These are phyloP conservation scores for Suillus sp. DNA, from an alignment of 768 basidiomycete genomes.

Conservation along the genomic window DNA sequence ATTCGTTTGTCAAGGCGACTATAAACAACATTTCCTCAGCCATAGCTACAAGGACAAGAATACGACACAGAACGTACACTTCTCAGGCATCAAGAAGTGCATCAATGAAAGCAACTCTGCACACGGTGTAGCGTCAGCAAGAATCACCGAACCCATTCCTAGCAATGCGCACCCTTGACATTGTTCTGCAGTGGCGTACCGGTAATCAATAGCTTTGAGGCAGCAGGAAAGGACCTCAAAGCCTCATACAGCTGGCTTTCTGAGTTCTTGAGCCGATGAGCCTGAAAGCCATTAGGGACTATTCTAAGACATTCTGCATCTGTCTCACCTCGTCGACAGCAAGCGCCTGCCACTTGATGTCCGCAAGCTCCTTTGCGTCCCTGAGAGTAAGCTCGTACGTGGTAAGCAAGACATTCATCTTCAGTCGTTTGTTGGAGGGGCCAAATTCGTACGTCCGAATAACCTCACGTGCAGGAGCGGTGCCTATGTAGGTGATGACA, in stretches of 20 bases:
- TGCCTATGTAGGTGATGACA: conserved; percentile 96
- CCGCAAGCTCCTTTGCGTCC: conserved; percentile 83
- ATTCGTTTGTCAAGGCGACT: conserved; percentile 94
- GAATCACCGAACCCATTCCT: conserved; percentile 1
- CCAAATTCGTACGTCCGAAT: conserved; percentile 95
- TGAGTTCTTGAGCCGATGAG: conserved; percentile 97
- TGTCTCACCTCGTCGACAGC: conserved; percentile 88
- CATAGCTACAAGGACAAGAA: neutral
- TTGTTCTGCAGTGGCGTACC: conserved; percentile 99
- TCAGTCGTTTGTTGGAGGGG: conserved; percentile 80
- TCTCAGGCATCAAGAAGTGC: conserved; percentile 99
- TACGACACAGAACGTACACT: conserved; percentile 59
- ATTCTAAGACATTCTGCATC: conserved; percentile 2
- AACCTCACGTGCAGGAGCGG: conserved; percentile 81
- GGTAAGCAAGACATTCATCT: conserved; percentile 96
- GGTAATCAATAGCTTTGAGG: conserved; percentile 94
- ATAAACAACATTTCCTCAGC: conserved; percentile 19
- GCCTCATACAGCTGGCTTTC: conserved; percentile 98
- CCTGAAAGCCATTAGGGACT: conserved; percentile 46
- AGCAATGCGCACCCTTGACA: conserved; percentile 75
- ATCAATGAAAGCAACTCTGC: conserved; percentile 92
- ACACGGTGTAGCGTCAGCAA: conserved; percentile 17
- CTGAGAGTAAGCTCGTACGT: conserved; percentile 96
- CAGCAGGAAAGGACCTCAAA: conserved; percentile 82
- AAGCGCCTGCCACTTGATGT: conserved; percentile 96